phyloP scores from a whole-genome alignment of 192 early-diverging fungal genomes.

The Dissophora globulifera region DNA sequence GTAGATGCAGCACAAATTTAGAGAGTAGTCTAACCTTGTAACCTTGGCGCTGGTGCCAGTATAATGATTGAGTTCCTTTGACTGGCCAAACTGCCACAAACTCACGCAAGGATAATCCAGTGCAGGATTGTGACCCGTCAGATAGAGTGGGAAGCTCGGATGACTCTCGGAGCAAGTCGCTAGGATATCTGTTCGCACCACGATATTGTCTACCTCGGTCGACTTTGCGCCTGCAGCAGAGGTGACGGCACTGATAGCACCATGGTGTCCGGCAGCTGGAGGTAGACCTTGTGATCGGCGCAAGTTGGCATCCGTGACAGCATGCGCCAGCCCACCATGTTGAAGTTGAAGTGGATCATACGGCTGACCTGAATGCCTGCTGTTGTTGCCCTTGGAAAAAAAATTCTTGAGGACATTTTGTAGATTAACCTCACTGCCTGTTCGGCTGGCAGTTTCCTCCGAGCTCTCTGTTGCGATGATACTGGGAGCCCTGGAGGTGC shows the following conservation, averaged over 20 bases:
- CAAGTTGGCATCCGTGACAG: constrained; percentile 26
- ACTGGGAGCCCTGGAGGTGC: constrained; percentile 29
- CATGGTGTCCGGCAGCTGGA: not conserved
- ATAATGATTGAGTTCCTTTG: constrained; percentile 72
- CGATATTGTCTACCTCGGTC: constrained; percentile 34
- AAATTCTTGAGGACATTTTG: constrained; percentile 47
- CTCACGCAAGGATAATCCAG: constrained; percentile 69
- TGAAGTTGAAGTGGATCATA: constrained; percentile 14
- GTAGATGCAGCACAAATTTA: no score
- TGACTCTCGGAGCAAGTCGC: constrained; percentile 60
- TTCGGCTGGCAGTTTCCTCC: constrained; percentile 22
- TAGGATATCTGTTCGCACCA: constrained; percentile 46
- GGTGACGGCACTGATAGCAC: not conserved
- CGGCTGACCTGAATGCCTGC: not conserved
- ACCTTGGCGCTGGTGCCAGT: constrained; percentile 55
- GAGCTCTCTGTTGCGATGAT: constrained; percentile 31
- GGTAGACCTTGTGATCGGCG: constrained; percentile 34
- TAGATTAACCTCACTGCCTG: constrained; percentile 30
- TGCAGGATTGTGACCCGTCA: constrained; percentile 60
- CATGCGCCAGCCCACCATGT: constrained; percentile 14
- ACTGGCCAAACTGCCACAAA: constrained; percentile 86
- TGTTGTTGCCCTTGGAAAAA: constrained; percentile 21
- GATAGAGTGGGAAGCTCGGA: constrained; percentile 60
- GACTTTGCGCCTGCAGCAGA: constrained; percentile 9
- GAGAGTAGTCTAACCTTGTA: constrained; percentile 47